These are phyloP conservation scores for Colletotrichum lupini DNA, from an alignment of 2,329 filamentous ascomycete species.

Conservation along the genomic window DNA sequence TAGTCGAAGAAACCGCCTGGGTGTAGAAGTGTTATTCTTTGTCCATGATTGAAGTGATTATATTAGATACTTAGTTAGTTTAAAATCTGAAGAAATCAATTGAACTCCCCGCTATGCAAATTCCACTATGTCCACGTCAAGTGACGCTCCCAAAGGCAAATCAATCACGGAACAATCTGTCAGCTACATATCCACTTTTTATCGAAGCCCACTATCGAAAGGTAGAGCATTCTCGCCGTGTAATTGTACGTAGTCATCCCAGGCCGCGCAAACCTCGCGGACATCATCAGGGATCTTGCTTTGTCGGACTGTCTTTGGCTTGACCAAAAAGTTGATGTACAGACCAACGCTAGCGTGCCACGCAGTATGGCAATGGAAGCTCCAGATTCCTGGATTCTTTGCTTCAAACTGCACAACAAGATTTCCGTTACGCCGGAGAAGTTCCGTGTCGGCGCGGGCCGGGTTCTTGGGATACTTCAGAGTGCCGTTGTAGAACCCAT, in stretches of 20 bases:
- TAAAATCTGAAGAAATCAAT: background rate
- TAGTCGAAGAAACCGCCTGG: background rate
- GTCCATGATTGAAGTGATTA: too few relatives aligned
- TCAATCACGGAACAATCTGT: background rate
- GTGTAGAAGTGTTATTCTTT: too few relatives aligned
- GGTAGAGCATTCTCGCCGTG: conserved; percentile 16
- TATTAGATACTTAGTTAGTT: background rate
- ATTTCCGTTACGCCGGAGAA: conserved; percentile 39
- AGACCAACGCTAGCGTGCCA: conserved; percentile 52
- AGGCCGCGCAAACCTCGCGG: conserved; percentile 17
- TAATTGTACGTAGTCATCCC: conserved; percentile 7
- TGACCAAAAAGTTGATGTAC: conserved; percentile 25
- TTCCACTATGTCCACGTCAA: background rate
- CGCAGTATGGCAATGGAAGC: conserved; percentile 61
- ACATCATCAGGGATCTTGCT: conserved; percentile 4
- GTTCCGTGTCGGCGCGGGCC: conserved; percentile 21
- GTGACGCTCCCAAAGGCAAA: too few relatives aligned
- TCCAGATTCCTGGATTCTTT: conserved; percentile 58
- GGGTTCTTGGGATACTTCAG: conserved; percentile 25
- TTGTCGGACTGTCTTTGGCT: conserved; percentile 7
- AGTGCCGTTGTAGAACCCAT: conserved; percentile 40
- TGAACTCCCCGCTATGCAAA: background rate
- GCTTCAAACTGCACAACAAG: conserved; percentile 58
- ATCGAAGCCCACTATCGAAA: conserved; percentile 28
- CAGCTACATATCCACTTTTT: background rate